Evolutionary conservation across 208 protist species (phyloP).

Genomic region (Leishmania lainsoni): DNA sequence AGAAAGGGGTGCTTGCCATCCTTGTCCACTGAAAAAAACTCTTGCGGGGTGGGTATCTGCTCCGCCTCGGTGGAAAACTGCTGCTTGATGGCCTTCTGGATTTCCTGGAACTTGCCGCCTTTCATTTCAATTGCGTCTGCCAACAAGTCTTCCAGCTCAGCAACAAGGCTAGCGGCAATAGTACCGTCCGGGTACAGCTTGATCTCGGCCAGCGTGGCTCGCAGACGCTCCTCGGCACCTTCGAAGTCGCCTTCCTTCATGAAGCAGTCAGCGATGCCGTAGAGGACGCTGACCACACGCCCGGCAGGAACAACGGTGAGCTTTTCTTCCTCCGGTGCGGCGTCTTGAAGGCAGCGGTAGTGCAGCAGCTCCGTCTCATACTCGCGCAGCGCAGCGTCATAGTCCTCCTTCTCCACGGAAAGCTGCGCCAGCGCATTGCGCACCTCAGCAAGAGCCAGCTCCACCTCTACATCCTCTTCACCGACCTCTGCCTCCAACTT

Average conservation of each 20-base stretch:
- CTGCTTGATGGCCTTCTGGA: slow-evolving; percentile 70
- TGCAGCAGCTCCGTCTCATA: slow-evolving; percentile 83
- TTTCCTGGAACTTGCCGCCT: slow-evolving; percentile 63
- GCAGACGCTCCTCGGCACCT: slow-evolving; percentile 75
- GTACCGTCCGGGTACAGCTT: slow-evolving; percentile 51
- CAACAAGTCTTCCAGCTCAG: slow-evolving; percentile 73
- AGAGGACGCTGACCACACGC: slow-evolving; percentile 65
- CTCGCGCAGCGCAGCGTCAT: slow-evolving; percentile 73
- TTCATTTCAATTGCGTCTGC: slow-evolving; percentile 84
- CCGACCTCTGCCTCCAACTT: slow-evolving; percentile 58
- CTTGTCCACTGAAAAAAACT: slow-evolving; percentile 58
- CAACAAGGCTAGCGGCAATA: slow-evolving; percentile 53
- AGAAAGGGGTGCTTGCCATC: slow-evolving; percentile 64
- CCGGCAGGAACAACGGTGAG: slow-evolving; percentile 45
- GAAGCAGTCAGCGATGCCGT: slow-evolving; percentile 86
- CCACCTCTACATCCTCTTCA: slow-evolving; percentile 40
- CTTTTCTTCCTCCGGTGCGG: slow-evolving; percentile 19
- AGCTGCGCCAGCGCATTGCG: slow-evolving; percentile 87
- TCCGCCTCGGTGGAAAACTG: slow-evolving; percentile 73
- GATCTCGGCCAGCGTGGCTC: slow-evolving; percentile 61
- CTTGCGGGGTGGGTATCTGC: slow-evolving; percentile 55
- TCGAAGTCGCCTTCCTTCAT: slow-evolving; percentile 86
- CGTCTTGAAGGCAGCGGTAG: slow-evolving; percentile 72
- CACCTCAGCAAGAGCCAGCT: slow-evolving; percentile 73
- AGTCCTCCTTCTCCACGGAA: slow-evolving; percentile 78